Evolutionary conservation across 139 green algal genomes (phyloP), one percentile per base, ranked within the genome.

Genomic region (Zygnema circumcarinatum): DNA sequence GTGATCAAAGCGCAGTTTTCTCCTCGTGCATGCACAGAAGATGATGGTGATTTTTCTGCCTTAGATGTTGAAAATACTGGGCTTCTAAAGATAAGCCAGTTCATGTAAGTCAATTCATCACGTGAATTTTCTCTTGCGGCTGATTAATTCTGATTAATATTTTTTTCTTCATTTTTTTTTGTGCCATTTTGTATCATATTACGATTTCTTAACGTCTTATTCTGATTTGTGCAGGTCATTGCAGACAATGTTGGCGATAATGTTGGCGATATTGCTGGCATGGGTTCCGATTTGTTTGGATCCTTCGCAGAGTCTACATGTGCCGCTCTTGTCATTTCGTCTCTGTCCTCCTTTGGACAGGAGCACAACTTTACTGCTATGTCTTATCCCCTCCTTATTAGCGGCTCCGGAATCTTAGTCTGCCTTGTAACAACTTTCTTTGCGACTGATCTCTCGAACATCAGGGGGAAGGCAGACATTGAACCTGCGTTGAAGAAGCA

Each of bases 251-350:
- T 99, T 56, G 97, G 97, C 75, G 97, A 99, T 94, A 99, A 99
- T 83, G 97, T 99, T 36, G 97, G 97, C 56, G 97, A 99, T 91
- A 98, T 99, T 87, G 97, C 97, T 67, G 97, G 97, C 85, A 99
- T 99, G 97, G 97, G 97, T 62, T 95, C 97, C 67, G 97, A 99
- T 82, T 94, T 99, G 79, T 99, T 99, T 75, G 97, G 97, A 73
- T 92, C 87, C 0, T 92, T 94, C 67, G 68, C 87, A 2, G 93
- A 92, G 41, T 91, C 93, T 67, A 94, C 94, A 35, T 94, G 94
- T 82, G 93, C 94, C 0, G 93, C 93, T n/a, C 73, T 95, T 82
- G 76, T 93, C 75, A 93, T 94, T 88, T 91, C 67, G 2, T 80
- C 75, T 1, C 73, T 90, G 1, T 89, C 82, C 31, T 76, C 74